Conservation (phyloP, 768 basidiomycete genomes). For the Neoboletus brunneissimus region DNA sequence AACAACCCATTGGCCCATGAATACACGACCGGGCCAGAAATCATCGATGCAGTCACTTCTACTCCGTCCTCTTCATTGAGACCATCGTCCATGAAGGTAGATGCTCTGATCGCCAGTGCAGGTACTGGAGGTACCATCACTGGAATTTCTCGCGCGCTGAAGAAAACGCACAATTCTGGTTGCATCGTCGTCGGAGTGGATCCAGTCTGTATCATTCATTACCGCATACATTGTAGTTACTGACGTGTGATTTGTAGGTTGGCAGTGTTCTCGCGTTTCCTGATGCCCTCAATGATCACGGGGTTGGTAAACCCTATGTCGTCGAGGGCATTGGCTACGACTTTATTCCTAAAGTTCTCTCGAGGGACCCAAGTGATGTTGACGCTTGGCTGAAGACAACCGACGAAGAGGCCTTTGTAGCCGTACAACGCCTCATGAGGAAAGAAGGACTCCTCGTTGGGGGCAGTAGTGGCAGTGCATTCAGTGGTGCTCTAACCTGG, state of each 20-base stretch:
- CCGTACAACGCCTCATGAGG: conserved; percentile 73
- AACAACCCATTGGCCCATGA: conserved; percentile 94
- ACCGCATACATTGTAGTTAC: neutral
- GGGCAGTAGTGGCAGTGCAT: conserved; percentile 86
- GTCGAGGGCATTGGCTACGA: conserved; percentile 99
- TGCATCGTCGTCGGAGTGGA: conserved; percentile 85
- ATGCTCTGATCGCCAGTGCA: conserved; percentile 80
- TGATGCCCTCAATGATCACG: conserved; percentile 52
- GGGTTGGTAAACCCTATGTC: conserved; percentile 53
- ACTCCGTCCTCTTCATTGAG: conserved; percentile 56
- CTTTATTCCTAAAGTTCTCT: conserved; percentile 85
- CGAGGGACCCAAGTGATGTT: conserved; percentile 55
- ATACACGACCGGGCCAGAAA: conserved; percentile 86
- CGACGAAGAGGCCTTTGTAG: conserved; percentile 78
- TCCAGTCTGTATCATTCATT: conserved; percentile 55
- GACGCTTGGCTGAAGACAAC: conserved; percentile 84
- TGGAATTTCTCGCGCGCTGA: conserved; percentile 78
- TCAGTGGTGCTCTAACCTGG: conserved; percentile 77
- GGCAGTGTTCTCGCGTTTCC: conserved; percentile 87
- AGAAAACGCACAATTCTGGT: conserved; percentile 70
- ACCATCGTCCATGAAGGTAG: conserved; percentile 72
- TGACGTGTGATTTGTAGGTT: conserved; percentile 44
- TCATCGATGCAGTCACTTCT: conserved; percentile 70
- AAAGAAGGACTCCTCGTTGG: conserved; percentile 89
- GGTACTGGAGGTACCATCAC: conserved; percentile 96